Base-by-base conservation (phyloP, 2,329 filamentous ascomycete genomes). In the Colletotrichum sp. region DNA sequence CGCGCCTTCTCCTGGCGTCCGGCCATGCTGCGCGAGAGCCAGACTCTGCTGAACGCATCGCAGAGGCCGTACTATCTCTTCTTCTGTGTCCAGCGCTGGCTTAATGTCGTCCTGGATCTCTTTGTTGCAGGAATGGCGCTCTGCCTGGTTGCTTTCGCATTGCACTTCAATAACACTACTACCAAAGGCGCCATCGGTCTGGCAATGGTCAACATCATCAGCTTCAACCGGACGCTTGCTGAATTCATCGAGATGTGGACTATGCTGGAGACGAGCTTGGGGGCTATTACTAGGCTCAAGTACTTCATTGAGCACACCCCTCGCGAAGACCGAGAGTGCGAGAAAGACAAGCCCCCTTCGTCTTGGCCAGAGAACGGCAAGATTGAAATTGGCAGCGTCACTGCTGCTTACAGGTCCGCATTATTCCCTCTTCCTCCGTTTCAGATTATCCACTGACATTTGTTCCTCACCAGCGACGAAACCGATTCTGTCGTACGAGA, bases 61-160 rank as follows among this genome's bases (percentile, higher is more conserved):
- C 89, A 90, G 71, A 84, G 84, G 55, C 89, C 89, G 0, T 88
- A 87, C 63, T 90, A 90, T 75, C 82, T 88, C 5, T 84, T 90
- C 69, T 87, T 85, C 72, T 85, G 85, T 34, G 85, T 90, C 10
- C 89, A 90, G 78, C 81, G 87, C 52, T 90, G 88, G 88, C 82
- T 90, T 2, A 85, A 84, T 1, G 78, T 90, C 2, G 87, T 88
- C 0, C 78, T 90, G 2, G 88, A 90, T 73, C 79, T 90, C 16
- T 82, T 90, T 55, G 87, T 91, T 0, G 87, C 88, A 0, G 83
- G 83, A 4, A 82, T 92, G 24, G 88, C 89, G 1, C 81, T 89
- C 2, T 77, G 88, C 2, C 81, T 92, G 0, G 86, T 92, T 4
- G 81, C 86, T 81, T 86, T 90, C 4, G 85, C 87, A 2, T 85